phyloP scores from a whole-genome alignment of 176 grass and related monocot species.

The Paspalum notatum region DNA sequence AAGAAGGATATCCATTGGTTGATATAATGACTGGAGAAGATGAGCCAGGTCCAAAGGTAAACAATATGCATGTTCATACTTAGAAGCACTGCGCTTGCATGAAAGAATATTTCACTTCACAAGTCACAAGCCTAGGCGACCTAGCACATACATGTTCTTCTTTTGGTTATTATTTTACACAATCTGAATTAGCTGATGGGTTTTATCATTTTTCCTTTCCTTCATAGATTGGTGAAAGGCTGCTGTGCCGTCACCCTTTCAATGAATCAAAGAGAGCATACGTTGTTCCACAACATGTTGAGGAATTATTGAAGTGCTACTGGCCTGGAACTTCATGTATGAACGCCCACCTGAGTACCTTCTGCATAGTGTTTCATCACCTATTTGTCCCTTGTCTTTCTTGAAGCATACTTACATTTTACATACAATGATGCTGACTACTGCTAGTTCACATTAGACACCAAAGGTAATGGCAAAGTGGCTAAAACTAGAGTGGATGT shows the following conservation, averaged over 20 bases:
- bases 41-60: constrained; percentile 82
- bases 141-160: background rate
- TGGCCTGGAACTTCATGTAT: constrained; percentile 88
- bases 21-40: constrained; percentile 94
- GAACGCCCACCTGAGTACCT: background rate
- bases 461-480: background rate
- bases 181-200: constrained; percentile 13
- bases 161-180: constrained; percentile 9
- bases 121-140: constrained; percentile 30
- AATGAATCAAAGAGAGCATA: constrained; percentile 93
- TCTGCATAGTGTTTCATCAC: constrained; percentile 8
- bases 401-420: constrained; percentile 5
- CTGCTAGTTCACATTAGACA: background rate
- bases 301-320: constrained; percentile 89
- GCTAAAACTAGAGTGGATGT: background rate
- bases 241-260: constrained; percentile 96
- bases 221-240: constrained; percentile 82
- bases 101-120: constrained; percentile 20
- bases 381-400: background rate
- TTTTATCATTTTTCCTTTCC: constrained; percentile 26
- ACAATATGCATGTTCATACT: constrained; percentile 9
- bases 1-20: constrained; percentile 76
- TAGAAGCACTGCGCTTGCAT: background rate
- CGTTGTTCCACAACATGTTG: constrained; percentile 85
- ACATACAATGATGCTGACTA: background rate